Conservation (phyloP, 1,284 basidiomycete species). For the Agroathelia rolfsii region DNA sequence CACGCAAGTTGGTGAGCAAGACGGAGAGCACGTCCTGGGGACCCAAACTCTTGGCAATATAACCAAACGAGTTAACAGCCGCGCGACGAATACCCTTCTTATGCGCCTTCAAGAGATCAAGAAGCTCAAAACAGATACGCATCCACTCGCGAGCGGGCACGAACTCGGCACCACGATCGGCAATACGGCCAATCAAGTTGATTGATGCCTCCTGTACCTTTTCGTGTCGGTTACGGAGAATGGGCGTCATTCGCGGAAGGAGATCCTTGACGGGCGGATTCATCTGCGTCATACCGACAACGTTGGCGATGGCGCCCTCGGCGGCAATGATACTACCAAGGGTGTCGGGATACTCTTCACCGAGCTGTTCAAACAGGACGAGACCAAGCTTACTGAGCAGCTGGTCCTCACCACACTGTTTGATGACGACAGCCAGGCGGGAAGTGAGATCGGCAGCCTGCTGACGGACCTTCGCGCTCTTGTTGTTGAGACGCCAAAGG, state of each 20-base stretch:
- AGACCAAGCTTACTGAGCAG: constrained; percentile 93
- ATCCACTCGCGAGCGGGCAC: constrained; percentile 99
- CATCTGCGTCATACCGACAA: constrained; percentile 99
- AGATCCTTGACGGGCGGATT: constrained; percentile 99
- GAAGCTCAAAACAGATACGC: constrained; percentile 98
- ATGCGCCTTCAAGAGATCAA: constrained; percentile 97
- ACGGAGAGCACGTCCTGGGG: constrained; percentile 98
- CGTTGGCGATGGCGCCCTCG: constrained; percentile 97
- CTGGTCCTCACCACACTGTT: constrained; percentile 96
- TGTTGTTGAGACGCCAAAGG: constrained; percentile 98
- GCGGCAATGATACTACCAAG: constrained; percentile 98
- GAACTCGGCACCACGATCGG: constrained; percentile 98
- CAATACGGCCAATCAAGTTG: constrained; percentile 98
- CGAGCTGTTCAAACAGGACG: constrained; percentile 96
- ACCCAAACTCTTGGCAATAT: constrained; percentile 98
- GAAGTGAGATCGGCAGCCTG: constrained; percentile 97
- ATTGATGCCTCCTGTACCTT: constrained; percentile 99
- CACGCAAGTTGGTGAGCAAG: constrained; percentile 90
- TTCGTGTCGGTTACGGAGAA: constrained; percentile 96
- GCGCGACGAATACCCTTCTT: constrained; percentile 99
- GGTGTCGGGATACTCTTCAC: constrained; percentile 99
- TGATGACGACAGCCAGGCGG: constrained; percentile 93
- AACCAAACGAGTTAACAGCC: constrained; percentile 98
- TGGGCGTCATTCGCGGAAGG: constrained; percentile 97
- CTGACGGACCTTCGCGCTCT: constrained; percentile 97